Evolutionary conservation across 441 rosid genomes (phyloP), one percentile per base, ranked within the genome.

Genomic region (Aquilaria agallochum): DNA sequence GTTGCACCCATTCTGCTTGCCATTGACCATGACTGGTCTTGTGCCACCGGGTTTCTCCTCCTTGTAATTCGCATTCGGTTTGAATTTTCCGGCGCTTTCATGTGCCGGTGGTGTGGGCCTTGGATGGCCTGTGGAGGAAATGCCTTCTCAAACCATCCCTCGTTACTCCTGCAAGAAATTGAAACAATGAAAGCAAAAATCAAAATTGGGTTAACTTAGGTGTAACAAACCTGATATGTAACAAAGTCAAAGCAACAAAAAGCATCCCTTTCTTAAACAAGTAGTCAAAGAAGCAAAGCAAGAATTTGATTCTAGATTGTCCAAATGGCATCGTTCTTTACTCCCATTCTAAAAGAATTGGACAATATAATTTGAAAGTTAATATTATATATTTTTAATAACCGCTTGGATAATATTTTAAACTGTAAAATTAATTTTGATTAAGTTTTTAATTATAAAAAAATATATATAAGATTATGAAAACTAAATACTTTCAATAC

Each of bases 1-100:
- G 83, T 94, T 94, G 70, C 97, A 94, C 36, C 97, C 97, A 70
- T 94, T 91, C 59, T 91, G 97, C 49, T 76, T 87, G 31, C 96
- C 96, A 51, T 83, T 91, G 47, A 87, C 86, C 92, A 91, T 83
- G 5, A 94, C 99, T 2, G 99, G 99, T 94, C 70, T 94, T 94
- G 67, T 94, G 99, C 97, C 99, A 94, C 72, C 99, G 82, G 11
- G 99, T 94, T 81, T 94, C 99, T 14, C 99, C 96, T 0, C 96
- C 95, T 71, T 85, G 93, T 32, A 83, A 67, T 80, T 94, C 97
- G 56, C 95, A 82, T 80, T 94, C 99, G 3, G 87, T 91, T 74
- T 94, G 99, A 60, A 94, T 89, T 79, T 94, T 94, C 56, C 97
- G 83, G 61, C 97, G 68, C 77, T 94, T 94, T 81, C 99, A 78